Base-by-base conservation (phyloP, 1,284 basidiomycete species). In the Sporisorium sorghi region DNA sequence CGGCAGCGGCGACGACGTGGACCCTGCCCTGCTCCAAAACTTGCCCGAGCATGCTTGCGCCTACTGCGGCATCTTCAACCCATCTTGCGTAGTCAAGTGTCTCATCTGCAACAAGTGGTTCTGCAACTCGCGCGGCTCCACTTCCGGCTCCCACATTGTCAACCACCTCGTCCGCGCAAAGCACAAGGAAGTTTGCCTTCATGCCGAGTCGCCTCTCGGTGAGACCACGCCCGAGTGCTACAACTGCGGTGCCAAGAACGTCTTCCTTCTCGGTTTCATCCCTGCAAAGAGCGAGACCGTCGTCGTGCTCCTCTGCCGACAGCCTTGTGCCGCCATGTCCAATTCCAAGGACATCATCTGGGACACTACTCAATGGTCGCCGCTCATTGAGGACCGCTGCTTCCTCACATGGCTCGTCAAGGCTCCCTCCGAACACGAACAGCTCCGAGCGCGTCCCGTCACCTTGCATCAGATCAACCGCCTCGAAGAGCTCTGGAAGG, bases 321-420 rank as follows among this genome's bases (percentile, higher is more conserved):
- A 98, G 89, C 97, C 97, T 0, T 99, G 97, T 81, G 96, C 97
- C 3, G 93, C 94, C 7, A 91, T 97, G 73, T 87, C 88, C 19
- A 87, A 85, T 50, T 94, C 94, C 14, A 96, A 96, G 53, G 97
- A 99, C 82, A 95, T 99, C 80, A 94, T 94, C 12, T 99, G 97
- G 97, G 98, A 99, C 82, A 92, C 95, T 1, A 89, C 93, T 0
- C 90, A 98, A 42, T 99, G 97, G 97, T 94, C 96, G 3, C 96
- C 97, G 3, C 90, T 99, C 71, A 99, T 99, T 74, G 94, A 99
- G 76, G 97, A 99, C 85, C 90, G 97, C 32, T 94, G 93, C 17
- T 99, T 99, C 88, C 88, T 99, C 26, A 95, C 95, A 2, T 99
- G 97, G 97, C 89, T 99, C 55, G 95, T 99, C 84, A 98, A 97